Base-by-base conservation (phyloP, 208 protist species). In the Sergeia podlipaevii region DNA sequence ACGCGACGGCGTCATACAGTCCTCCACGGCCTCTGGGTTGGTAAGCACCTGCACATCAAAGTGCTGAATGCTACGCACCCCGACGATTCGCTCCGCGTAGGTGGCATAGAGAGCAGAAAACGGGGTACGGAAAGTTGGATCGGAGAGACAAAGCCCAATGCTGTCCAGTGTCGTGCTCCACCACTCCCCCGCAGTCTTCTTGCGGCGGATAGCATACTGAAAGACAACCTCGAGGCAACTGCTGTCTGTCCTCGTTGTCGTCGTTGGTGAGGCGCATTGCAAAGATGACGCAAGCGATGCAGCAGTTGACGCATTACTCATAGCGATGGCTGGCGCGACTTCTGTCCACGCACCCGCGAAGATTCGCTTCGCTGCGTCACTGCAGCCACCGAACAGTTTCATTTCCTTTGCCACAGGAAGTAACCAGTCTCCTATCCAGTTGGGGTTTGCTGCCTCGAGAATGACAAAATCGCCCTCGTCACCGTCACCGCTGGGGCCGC, bases 21-120 rank as follows among this genome's bases (percentile, higher is more conserved):
- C 21, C 21, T 62, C 56, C 24, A 90, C 55, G 4, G 80, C 73
- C 26, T 77, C 61, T 5, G 70, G 67, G 52, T 78, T 78, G 2
- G 77, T 86, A 21, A 87, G 65, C 23, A 93, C 80, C 51, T 93
- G 86, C 44, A 90, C 70, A 13, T 13, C 48, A 6, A 51, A 44
- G 2, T 58, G n/a, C 13, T 32, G 24, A 15, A 60, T 10, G n/a
- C 34, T 38, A n/a, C n/a, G n/a, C n/a, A n/a, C n/a, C n/a, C n/a
- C n/a, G 39, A 70, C 60, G 6, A 84, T 44, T 18, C 65, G 65
- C 54, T 89, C 79, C 0, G 65, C 64, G 58, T 89, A 89, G 20
- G 70, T 74, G 17, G 70, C 43, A 36, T 87, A 53, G 27, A 87
- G 57, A 20, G 65, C 72, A 3, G 72, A 68, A 43, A 82, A 74